Percentiles rank a stretch among this genome's conserved stretches.
These are phyloP conservation scores for Diplodia mutila DNA, from an alignment of 2,329 filamentous ascomycete genomes.

Conservation along the genomic window DNA sequence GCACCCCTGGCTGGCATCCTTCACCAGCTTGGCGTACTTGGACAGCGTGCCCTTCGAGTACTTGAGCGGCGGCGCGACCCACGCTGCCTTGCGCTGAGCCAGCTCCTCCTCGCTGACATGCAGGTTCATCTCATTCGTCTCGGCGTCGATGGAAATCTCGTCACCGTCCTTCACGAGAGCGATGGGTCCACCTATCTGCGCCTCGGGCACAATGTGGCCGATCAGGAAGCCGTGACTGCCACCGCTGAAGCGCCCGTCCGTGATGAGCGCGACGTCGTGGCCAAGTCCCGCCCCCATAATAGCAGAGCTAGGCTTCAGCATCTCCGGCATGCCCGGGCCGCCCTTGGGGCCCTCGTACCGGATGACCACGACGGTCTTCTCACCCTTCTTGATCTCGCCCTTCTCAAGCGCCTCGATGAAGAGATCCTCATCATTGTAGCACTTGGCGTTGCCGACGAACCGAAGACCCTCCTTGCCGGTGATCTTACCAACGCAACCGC, in stretches of 20 bases:
- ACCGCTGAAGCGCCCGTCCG: constrained; percentile 77
- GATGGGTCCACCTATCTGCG: constrained; percentile 82
- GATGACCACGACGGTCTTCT: constrained; percentile 77
- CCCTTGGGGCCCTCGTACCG: constrained; percentile 75
- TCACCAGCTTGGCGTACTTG: constrained; percentile 61
- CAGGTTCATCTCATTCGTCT: constrained; percentile 68
- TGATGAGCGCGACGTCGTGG: constrained; percentile 73
- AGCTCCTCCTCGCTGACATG: constrained; percentile 68
- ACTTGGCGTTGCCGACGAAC: constrained; percentile 71
- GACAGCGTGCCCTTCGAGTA: constrained; percentile 63
- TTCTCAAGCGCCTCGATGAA: constrained; percentile 70
- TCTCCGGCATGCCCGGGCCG: constrained; percentile 75
- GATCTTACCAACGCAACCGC: constrained; percentile 74
- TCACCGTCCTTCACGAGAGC: constrained; percentile 82
- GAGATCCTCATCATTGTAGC: constrained; percentile 70
- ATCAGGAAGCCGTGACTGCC: constrained; percentile 87
- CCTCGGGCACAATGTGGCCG: constrained; percentile 85
- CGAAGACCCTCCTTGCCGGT: constrained; percentile 73
- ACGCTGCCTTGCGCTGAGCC: constrained; percentile 54
- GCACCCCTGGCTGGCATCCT: constrained; percentile 62
- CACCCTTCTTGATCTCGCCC: constrained; percentile 72
- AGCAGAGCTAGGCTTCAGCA: constrained; percentile 72
- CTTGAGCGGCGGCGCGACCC: constrained; percentile 58
- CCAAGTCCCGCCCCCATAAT: constrained; percentile 76
- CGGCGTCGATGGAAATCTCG: constrained; percentile 78